Evolutionary conservation across 2,329 filamentous ascomycete species (phyloP).

Genomic region (Paraphoma chrysanthemicola): DNA sequence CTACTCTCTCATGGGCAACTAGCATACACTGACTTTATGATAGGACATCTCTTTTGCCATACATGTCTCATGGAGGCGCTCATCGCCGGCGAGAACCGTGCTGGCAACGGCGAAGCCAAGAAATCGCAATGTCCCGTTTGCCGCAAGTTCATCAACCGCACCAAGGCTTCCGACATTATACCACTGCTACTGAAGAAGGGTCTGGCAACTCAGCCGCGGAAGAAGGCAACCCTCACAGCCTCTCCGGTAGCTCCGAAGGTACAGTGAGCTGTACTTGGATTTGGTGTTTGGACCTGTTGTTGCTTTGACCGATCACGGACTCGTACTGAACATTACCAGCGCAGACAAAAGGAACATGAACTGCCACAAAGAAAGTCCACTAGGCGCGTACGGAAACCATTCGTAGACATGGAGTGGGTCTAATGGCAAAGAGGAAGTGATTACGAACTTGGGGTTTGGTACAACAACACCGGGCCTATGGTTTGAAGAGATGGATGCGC

Average conservation of each 20-base stretch:
- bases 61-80: constrained; percentile 68
- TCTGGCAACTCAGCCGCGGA: constrained; percentile 42
- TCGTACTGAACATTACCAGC: background rate
- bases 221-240: constrained; percentile 19
- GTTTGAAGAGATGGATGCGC: too few relatives aligned
- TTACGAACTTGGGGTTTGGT: too few relatives aligned
- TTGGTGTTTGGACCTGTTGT: constrained; percentile 11
- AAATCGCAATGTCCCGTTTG: constrained; percentile 57
- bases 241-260: constrained; percentile 20
- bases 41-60: constrained; percentile 70
- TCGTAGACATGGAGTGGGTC: background rate
- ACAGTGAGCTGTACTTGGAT: constrained; percentile 22
- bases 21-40: constrained; percentile 4
- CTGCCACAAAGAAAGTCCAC: background rate
- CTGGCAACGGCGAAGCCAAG: constrained; percentile 51
- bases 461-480: too few relatives aligned
- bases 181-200: constrained; percentile 51
- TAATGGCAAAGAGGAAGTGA: background rate
- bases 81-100: constrained; percentile 61
- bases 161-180: constrained; percentile 51
- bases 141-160: constrained; percentile 52
- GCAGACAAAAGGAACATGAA: background rate
- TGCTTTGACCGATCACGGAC: background rate
- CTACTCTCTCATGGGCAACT: background rate
- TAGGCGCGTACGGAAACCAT: background rate